Conservation (phyloP, 345 rosid species). For the Bruguiera sexangula region DNA sequence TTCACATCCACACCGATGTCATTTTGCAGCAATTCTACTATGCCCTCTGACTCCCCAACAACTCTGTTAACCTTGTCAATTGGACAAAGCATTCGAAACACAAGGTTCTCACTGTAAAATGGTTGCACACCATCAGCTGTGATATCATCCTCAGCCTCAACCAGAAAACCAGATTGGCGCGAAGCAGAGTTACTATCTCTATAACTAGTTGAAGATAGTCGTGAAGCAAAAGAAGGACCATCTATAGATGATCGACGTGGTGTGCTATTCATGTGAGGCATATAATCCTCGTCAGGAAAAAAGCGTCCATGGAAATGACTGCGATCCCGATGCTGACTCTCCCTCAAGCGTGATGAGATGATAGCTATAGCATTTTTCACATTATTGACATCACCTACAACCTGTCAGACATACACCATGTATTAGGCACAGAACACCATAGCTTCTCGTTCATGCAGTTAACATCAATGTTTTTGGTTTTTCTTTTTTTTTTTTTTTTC, state of each 20-base stretch:
- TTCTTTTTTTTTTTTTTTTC: background rate
- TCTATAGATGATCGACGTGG: conserved; percentile 56
- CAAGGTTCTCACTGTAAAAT: conserved; percentile 67
- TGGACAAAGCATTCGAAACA: conserved; percentile 93
- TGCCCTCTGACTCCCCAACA: conserved; percentile 72
- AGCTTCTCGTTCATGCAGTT: background rate
- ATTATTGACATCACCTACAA: conserved; percentile 72
- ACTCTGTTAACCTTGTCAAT: conserved; percentile 62
- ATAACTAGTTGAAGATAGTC: conserved; percentile 43
- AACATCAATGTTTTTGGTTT: too few species aligned
- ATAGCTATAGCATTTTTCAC: conserved; percentile 76
- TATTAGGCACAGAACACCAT: background rate
- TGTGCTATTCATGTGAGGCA: conserved; percentile 48
- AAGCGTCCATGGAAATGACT: conserved; percentile 65
- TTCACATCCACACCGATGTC: conserved; percentile 90
- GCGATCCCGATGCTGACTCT: conserved; percentile 97
- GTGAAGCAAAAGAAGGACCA: conserved; percentile 49
- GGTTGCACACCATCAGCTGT: conserved; percentile 55
- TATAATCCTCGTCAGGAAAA: conserved; percentile 74
- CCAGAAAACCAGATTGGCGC: conserved; percentile 48
- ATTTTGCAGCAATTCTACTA: conserved; percentile 76
- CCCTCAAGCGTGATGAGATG: conserved; percentile 82
- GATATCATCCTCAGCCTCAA: conserved; percentile 45
- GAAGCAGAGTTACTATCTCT: conserved; percentile 53
- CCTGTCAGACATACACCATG: conserved; percentile 40